Base-by-base conservation (phyloP, 129 eudicot species). In the Silybum marianum region DNA sequence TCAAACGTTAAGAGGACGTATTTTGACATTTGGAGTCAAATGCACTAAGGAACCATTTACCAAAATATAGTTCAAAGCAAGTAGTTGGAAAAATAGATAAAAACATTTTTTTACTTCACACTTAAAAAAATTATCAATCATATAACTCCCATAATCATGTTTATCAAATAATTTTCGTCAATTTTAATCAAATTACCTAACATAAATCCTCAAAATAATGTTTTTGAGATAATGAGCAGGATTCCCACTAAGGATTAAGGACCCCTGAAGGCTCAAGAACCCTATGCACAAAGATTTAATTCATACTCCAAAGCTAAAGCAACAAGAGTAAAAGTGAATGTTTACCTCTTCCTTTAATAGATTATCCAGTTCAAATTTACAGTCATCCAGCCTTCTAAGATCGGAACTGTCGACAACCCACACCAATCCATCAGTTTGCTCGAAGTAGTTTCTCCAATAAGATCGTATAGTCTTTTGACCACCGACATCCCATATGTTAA, bases 331-430 rank as follows among this genome's bases (percentile, higher is more conserved):
- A 62, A 65, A 77, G 78, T 11, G 66, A 48, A 24, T 22, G 14
- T 18, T 18, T 84, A 95, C 99, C 99, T 95, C 99, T 80, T 95
- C 99, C 83, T 95, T 95, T 71, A 95, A 87, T 13, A 95, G 89
- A 89, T 95, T 95, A 80, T 95, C 92, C 78, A 90, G 86, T 83
- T 95, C 97, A 84, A 86, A 88, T 81, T 85, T 95, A 85, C 97
- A 95, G 74, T 92, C 97, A 80, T 90, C 92, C 28, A 92, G 88
- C 69, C 99, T 86, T 70, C 99, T 85, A 77, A 92, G 93, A 92
- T 95, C 99, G 1, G 97, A 95, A 87, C 99, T 95, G 84, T 95
- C 97, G 72, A 95, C 99, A 72, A 95, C 97, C 99, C 97, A 95
- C 9, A 95, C 93, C 82, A 95, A 85, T 21, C 99, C 99, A 88